Evolutionary conservation across 805 yeast species (phyloP), one percentile per base, ranked within the genome.

Genomic region (Blastobotrys americana): DNA sequence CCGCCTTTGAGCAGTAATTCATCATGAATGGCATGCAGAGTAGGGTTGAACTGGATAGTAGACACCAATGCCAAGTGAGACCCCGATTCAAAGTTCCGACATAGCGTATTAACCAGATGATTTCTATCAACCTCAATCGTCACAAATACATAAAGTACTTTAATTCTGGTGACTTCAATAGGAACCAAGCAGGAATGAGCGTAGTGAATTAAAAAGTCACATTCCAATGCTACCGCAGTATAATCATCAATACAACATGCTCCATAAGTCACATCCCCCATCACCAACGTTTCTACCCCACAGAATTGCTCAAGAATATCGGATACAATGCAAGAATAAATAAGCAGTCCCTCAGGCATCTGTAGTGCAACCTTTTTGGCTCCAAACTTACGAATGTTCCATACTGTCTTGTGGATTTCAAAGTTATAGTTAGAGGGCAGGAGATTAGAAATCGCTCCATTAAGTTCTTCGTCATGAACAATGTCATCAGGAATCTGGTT

Each of bases 201-300:
- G 64, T 93, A 93, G 65, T 93, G 98, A 10, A 90, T 87, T 48
- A 93, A 80, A 57, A 89, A 83, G 59, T 93, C 98, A 66, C 98
- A 93, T 40, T 84, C 96, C 21, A 93, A 65, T 0, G 97, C 80
- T 51, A 89, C 71, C 1, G 98, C 98, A 0, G 98, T 89, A 60
- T 73, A 93, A 59, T 93, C 98, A 61, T 93, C 98, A 38, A 93
- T 88, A 66, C 98, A 93, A 61, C 98, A 93, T 0, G 98, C 98
- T 36, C 98, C 98, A 58, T 93, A 93, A 0, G 97, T 86, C 0
- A 93, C 98, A 63, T 93, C 98, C 2, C 98, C 98, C 98, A 93
- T 93, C 2, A 90, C 93, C 1, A 93, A 70, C 0, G 89, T 84
- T 58, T 89, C 96, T 43, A 83, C 87, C 8, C 34, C 27, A 61